Conservation (phyloP, 2,329 filamentous ascomycete species). For the Botryosphaeria dothidea region DNA sequence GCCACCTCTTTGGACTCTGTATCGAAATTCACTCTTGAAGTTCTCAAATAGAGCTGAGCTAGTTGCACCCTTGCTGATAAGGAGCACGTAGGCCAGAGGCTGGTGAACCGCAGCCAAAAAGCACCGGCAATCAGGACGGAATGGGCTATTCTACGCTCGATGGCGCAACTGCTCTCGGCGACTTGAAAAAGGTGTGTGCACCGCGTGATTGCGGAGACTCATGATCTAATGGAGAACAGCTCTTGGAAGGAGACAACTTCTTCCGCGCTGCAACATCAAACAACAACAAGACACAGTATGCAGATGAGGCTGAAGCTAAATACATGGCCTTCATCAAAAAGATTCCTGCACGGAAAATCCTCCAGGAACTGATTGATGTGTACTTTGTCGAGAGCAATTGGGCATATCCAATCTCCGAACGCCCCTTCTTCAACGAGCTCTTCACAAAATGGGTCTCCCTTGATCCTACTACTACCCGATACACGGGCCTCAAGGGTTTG, state of each 20-base stretch:
- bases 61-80: not conserved
- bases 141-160: not conserved
- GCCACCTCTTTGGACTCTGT: too few relatives aligned
- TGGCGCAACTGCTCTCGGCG: not conserved
- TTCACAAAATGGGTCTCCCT: not conserved
- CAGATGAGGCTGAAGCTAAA: not conserved
- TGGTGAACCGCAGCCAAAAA: not conserved
- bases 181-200: not conserved
- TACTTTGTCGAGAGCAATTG: conserved; percentile 11
- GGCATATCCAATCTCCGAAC: not conserved
- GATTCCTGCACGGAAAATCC: not conserved
- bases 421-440: not conserved
- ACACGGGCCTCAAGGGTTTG: not conserved
- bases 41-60: not conserved
- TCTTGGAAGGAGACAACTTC: conserved; percentile 7
- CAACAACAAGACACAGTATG: not conserved
- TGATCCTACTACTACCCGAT: not conserved
- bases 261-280: conserved; percentile 3
- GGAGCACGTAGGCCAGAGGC: not conserved
- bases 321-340: not conserved
- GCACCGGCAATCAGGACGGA: not conserved
- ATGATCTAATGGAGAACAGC: not conserved
- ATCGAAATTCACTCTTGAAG: too few relatives aligned
- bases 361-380: not conserved
- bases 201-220: not conserved